Base-by-base conservation (phyloP, 768 basidiomycete species). In the Boletus coccyginus region DNA sequence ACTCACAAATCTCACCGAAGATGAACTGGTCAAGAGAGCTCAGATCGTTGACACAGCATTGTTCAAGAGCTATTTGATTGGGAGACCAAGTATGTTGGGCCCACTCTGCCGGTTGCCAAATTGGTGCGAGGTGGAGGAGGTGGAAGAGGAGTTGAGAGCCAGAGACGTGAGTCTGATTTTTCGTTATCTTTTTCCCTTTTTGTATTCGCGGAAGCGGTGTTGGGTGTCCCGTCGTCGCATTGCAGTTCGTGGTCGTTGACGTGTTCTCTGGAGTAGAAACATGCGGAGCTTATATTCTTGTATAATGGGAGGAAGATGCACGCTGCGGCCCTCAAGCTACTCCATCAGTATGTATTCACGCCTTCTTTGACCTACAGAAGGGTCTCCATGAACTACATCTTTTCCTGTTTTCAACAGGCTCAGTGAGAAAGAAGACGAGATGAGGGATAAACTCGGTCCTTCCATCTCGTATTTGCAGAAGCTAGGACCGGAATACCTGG, bases 301-400 rank as follows among this genome's bases (percentile, higher is more conserved):
- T 99, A 98, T 67, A 84, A 92, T 62, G 94, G 93, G 36, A 94
- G 94, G 78, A 90, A 90, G 75, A 97, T 96, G 93, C 97, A 99
- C 63, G 78, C 78, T 0, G 90, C 95, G 69, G 94, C 96, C 0
- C 72, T 99, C 60, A 75, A 81, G 31, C 78, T 98, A 35, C 78
- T 99, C n/a, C 81, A 83, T 67, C 83, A 92, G 96, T 97, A 60
- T 61, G 91, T 72, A 13, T 42, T 11, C 17, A 17, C 42, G 8
- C 27, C 5, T 36, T 40, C n/a, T 31, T 29, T 6, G 16, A 39
- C 40, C 24, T 45, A 35, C 27, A 9, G 7, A 46, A 31, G 1
- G 40, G 31, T 16, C 1, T 16, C 44, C 1, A 43, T 9, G n/a
- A 24, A 29, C 24, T 19, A 3, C 9, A 3, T 31, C 10, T 12